Base-by-base conservation (phyloP, 768 basidiomycete genomes). In the Tephrocybe sp. region DNA sequence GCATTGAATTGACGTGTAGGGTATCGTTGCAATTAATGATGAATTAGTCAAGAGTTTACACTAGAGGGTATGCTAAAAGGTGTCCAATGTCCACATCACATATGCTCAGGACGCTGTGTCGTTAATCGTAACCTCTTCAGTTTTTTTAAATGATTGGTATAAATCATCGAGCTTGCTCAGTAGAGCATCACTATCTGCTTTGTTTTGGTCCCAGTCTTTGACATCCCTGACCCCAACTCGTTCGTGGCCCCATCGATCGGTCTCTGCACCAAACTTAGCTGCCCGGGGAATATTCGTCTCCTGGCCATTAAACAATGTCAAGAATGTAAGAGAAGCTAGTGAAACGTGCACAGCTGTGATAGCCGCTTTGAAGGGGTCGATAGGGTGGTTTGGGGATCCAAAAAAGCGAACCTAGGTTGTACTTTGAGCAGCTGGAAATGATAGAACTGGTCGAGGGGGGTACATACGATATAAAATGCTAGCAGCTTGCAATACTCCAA, bases 361-460 rank as follows among this genome's bases (percentile, higher is more conserved):
- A 4, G 90, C 85, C 9, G 83, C 84, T 60, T 84, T 84, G 68
- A 75, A 79, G 6, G 82, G 63, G 0, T 63, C 58, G 41, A 90
- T 86, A 12, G 82, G 70, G 57, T 89, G 88, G 59, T 87, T 69
- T 1, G 72, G 72, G 2, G 89, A 91, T 49, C 87, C 88, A 30
- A 84, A 62, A 19, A 78, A 62, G 14, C 91, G 87, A 26, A 75
- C 87, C 90, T 92, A 57, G 3, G 22, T 22, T 31, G n/a, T 34
- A 19, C 39, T 4, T n/a, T 45, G 38, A 55, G 56, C 40, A n/a
- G n/a, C 23, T 17, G 46, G 11, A 11, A n/a, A 35, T 32, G 30
- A 16, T 8, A 13, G 10, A 14, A 35, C 11, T 13, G 8, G 13
- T 51, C 20, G 12, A 33, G 17, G 46, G 49, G 16, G 38, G 22